These are phyloP conservation scores for Xylaria sp. DNA, from an alignment of 2,329 filamentous ascomycete species.

Conservation along the genomic window DNA sequence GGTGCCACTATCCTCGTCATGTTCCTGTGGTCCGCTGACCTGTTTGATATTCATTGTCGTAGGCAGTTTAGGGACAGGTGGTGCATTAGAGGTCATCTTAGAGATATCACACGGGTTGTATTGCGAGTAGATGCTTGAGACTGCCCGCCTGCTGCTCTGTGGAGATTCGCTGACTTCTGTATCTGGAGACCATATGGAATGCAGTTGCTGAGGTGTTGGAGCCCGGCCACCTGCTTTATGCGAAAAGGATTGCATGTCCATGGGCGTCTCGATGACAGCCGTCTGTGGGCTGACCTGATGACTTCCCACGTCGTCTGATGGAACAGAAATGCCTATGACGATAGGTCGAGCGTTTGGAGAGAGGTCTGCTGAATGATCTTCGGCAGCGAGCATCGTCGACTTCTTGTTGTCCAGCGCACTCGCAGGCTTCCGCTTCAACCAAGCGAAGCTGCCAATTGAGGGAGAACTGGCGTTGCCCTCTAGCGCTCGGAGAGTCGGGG, in stretches of 20 bases:
- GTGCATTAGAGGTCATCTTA: slow-evolving; percentile 53
- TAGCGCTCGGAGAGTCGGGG: slow-evolving; percentile 67
- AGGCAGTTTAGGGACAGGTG: slow-evolving; percentile 71
- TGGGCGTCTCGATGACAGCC: slow-evolving; percentile 54
- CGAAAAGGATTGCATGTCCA: slow-evolving; percentile 47
- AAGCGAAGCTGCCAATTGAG: slow-evolving; percentile 67
- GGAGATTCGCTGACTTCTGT: slow-evolving; percentile 62
- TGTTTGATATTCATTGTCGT: slow-evolving; percentile 53
- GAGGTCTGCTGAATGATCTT: slow-evolving; percentile 56
- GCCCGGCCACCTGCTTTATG: slow-evolving; percentile 38
- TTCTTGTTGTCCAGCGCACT: slow-evolving; percentile 34
- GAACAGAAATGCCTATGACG: slow-evolving; percentile 75
- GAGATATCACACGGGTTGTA: slow-evolving; percentile 52
- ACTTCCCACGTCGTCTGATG: slow-evolving; percentile 59
- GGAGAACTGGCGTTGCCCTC: slow-evolving; percentile 65
- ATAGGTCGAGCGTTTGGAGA: slow-evolving; percentile 78
- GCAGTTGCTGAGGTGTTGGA: slow-evolving; percentile 51
- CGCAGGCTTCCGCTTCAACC: slow-evolving; percentile 58
- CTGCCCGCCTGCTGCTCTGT: slow-evolving; percentile 54
- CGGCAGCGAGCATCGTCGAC: slow-evolving; percentile 43
- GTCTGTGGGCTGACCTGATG: slow-evolving; percentile 64
- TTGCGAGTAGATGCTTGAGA: slow-evolving; percentile 72
- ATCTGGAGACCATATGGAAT: slow-evolving; percentile 70
- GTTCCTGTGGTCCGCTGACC: slow-evolving; percentile 47
- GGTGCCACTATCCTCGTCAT: slow-evolving; percentile 61